Percentiles rank a stretch among this genome's conserved stretches.
Evolutionary conservation across 495 filamentous ascomycete species (phyloP).

Genomic region (Daldinia childiae): DNA sequence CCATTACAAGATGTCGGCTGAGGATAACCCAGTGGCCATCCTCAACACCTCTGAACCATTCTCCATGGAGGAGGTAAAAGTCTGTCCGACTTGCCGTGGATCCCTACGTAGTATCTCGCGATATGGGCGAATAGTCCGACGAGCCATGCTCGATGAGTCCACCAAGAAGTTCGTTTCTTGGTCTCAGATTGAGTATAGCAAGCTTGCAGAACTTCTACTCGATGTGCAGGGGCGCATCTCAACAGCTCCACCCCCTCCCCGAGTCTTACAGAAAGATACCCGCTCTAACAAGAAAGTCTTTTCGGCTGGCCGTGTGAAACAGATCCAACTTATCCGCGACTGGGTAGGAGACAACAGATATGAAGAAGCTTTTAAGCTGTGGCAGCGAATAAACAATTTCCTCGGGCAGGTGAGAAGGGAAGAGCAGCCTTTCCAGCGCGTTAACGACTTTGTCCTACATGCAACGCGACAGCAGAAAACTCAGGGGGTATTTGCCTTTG

Average conservation of each 20-base stretch:
- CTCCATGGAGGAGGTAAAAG: conserved; percentile 62
- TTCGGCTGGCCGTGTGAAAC: conserved; percentile 27
- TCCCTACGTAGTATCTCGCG: conserved; percentile 69
- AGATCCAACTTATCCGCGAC: conserved; percentile 34
- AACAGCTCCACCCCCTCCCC: conserved; percentile 2
- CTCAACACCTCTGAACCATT: conserved; percentile 59
- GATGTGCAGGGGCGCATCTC: conserved; percentile 35
- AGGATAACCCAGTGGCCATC: conserved; percentile 53
- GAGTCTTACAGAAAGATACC: neutral
- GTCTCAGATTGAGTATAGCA: conserved; percentile 59
- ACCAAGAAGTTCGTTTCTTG: conserved; percentile 72
- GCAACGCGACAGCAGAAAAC: conserved; percentile 54
- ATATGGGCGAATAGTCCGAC: conserved; percentile 72
- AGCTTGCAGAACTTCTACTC: conserved; percentile 51
- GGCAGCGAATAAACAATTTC: conserved; percentile 56
- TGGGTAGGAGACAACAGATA: conserved; percentile 52
- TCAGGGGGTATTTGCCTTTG: conserved; percentile 52
- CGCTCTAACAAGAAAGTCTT: conserved; percentile 3
- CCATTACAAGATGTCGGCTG: conserved; percentile 64
- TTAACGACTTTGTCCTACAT: conserved; percentile 63
- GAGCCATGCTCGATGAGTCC: conserved; percentile 71
- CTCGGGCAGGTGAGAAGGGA: conserved; percentile 54
- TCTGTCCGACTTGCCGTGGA: conserved; percentile 71
- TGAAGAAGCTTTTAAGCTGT: conserved; percentile 50
- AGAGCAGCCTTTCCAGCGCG: conserved; percentile 70